These are phyloP conservation scores for Acanthamoeba sp. DNA, from an alignment of 208 protist species.

Conservation along the genomic window DNA sequence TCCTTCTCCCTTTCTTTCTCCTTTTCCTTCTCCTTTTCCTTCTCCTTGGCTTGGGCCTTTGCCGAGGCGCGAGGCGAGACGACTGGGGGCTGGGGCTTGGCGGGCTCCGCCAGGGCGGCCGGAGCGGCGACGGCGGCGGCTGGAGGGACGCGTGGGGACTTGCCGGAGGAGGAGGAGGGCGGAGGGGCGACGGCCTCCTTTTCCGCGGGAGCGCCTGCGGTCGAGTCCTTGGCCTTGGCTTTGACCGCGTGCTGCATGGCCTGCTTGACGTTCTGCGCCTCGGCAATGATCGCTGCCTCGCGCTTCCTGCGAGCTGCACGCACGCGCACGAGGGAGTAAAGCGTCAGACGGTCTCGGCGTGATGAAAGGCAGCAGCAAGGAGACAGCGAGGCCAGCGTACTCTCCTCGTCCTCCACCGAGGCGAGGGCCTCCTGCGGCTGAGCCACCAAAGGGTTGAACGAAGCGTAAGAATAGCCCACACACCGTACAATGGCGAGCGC, in stretches of 20 bases:
- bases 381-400: not conserved
- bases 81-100: not conserved
- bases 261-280: not conserved
- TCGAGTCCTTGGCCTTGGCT: not conserved
- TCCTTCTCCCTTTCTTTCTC: not conserved
- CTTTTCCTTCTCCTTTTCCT: not conserved
- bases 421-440: not conserved
- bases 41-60: not conserved
- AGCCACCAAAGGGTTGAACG: not conserved
- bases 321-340: not conserved
- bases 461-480: not conserved
- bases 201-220: not conserved
- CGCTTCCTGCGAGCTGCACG: not conserved
- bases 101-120: not conserved
- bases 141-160: not conserved
- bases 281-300: slow-evolving; percentile 4
- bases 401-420: slow-evolving; percentile 15
- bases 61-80: not conserved
- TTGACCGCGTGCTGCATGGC: not conserved
- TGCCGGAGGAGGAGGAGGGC: not conserved
- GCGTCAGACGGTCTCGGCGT: not conserved
- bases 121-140: not conserved
- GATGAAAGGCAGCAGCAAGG: not conserved
- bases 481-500: not conserved
- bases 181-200: not conserved